Evolutionary conservation across 2,329 filamentous ascomycete species (phyloP).

Genomic region (Talaromyces albobiverticillius): DNA sequence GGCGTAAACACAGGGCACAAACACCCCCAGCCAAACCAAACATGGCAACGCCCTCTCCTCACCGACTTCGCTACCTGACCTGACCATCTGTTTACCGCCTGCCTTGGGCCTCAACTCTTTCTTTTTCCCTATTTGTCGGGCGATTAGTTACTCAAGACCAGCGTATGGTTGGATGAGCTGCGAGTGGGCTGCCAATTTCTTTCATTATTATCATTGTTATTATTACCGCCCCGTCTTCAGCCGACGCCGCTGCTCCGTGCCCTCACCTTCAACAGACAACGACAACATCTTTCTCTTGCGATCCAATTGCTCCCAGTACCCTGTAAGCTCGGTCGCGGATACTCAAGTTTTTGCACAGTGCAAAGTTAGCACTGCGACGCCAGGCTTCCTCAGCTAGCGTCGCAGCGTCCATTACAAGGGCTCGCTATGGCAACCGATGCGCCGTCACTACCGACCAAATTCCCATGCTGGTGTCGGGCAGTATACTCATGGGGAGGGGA

Average conservation of each 20-base stretch:
- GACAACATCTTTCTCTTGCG: background rate
- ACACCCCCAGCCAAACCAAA: slow-evolving; percentile 9
- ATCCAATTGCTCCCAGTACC: background rate
- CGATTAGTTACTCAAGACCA: background rate
- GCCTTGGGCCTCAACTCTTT: background rate
- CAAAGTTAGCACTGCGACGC: background rate
- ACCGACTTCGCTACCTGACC: slow-evolving; percentile 11
- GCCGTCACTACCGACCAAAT: slow-evolving; percentile 65
- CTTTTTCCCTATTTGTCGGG: background rate
- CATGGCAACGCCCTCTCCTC: slow-evolving; percentile 9
- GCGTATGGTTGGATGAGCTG: slow-evolving; percentile 7
- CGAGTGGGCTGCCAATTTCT: background rate
- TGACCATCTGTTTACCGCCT: background rate
- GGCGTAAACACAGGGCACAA: slow-evolving; percentile 16
- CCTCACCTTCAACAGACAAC: background rate
- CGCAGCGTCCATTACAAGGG: background rate
- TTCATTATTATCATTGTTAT: slow-evolving; percentile 8
- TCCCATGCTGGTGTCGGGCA: slow-evolving; percentile 88
- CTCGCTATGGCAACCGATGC: slow-evolving; percentile 45
- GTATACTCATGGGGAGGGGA: slow-evolving; percentile 94
- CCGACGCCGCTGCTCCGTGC: background rate
- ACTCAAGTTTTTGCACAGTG: background rate
- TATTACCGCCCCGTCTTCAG: background rate
- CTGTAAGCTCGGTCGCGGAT: background rate
- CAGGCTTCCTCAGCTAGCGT: background rate